Base-by-base conservation (phyloP, 208 protist genomes). In the Trypanosoma platydactyli region DNA sequence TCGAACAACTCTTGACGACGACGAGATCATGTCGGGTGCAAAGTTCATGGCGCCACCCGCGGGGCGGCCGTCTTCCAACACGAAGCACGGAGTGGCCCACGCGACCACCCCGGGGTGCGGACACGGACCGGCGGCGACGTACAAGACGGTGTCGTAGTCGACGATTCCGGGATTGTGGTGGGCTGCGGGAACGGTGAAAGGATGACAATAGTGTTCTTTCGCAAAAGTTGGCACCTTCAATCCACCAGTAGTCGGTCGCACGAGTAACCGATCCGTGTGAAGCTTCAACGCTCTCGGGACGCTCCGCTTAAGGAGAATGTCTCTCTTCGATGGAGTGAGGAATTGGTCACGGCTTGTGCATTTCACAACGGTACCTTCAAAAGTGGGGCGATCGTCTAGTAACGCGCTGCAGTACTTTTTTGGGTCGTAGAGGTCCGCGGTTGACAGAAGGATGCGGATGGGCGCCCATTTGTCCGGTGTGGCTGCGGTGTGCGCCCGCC, bases 131-230 rank as follows among this genome's bases (percentile, higher is more conserved):
- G 88, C 69, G 4, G 79, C 29, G 5, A 88, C 73, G 67, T 90
- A 91, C 15, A 94, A 15, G 12, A 90, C 50, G 53, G 82, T 86
- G 68, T 94, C 85, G 22, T 50, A 48, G 44, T 73, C 66, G 16
- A 29, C 45, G 15, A 91, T 64, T 11, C 83, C 83, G 0, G 5
- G 27, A 4, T 65, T 89, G 18, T 48, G 2, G 68, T 91, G 79
- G 13, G 7, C 16, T 2, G 1, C 5, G 18, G 86, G 83, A 20
- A 92, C 50, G 4, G 79, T 83, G 59, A 86, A 76, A 15, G 30
- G 40, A n/a, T 35, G 25, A 63, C 80, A 86, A 52, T 9, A 6
- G n/a, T 72, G 30, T 16, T 20, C 30, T n/a, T n/a, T 42, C 1
- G 41, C 16, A 38, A 61, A 55, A n/a, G 13, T 11, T 4, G 45